phyloP scores from a whole-genome alignment of 2,329 filamentous ascomycete species.

The Arthrobotrys megalospora region DNA sequence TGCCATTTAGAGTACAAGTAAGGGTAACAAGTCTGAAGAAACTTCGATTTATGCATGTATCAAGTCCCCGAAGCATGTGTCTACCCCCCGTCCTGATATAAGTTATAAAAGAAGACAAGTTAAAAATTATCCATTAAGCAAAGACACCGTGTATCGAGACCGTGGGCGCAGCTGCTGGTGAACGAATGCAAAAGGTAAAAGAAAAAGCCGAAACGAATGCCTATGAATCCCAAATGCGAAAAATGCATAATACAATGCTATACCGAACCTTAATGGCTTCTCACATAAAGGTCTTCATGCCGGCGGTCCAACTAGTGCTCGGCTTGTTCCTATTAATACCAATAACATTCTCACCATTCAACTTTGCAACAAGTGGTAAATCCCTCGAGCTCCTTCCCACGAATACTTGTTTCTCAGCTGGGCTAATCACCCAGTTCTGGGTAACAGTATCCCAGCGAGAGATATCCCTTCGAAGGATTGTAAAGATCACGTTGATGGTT shows the following conservation, averaged over 20 bases:
- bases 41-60: too few species aligned
- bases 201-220: neutral
- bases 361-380: slow-evolving; percentile 42
- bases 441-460: slow-evolving; percentile 79
- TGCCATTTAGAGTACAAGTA: neutral
- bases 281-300: slow-evolving; percentile 17
- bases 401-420: slow-evolving; percentile 66
- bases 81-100: too few species aligned
- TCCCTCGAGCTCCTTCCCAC: slow-evolving; percentile 58
- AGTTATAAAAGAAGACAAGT: neutral
- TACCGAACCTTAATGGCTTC: neutral
- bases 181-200: neutral
- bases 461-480: slow-evolving; percentile 77
- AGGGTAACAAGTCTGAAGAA: too few species aligned
- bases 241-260: neutral
- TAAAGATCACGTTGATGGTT: slow-evolving; percentile 72
- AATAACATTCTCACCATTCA: slow-evolving; percentile 12
- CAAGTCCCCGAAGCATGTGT: too few species aligned
- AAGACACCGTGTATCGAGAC: too few species aligned
- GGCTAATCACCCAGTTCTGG: slow-evolving; percentile 79
- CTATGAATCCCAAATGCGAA: neutral
- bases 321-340: neutral
- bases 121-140: slow-evolving; percentile 46
- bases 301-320: neutral
- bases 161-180: too few species aligned